A percentile compares a stretch with the other conserved stretches of the same genome.
Evolutionary conservation across 331 rosid species (phyloP).

Genomic region (Quercus phellos): DNA sequence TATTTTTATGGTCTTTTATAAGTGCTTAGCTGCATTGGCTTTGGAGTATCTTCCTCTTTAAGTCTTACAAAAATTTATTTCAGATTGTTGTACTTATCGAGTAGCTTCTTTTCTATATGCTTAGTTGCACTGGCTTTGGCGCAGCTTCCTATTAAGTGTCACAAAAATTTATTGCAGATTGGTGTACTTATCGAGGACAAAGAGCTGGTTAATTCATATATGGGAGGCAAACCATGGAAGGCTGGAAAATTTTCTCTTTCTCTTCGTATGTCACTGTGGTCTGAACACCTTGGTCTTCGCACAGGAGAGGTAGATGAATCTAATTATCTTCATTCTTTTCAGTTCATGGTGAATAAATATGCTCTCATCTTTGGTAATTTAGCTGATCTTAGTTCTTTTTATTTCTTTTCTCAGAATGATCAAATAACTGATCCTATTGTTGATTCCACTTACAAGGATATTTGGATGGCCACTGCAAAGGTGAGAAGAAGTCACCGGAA

Average conservation of each 20-base stretch:
- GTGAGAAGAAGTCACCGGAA: slow-evolving; percentile 28
- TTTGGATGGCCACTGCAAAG: slow-evolving; percentile 96
- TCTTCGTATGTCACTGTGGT: slow-evolving; percentile 85
- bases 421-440: slow-evolving; percentile 70
- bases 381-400: background rate
- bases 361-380: background rate
- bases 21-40: slow-evolving; percentile 15
- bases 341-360: background rate
- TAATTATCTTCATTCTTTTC: background rate
- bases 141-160: slow-evolving; percentile 16
- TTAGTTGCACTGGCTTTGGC: slow-evolving; percentile 8
- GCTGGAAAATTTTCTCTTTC: slow-evolving; percentile 85
- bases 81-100: slow-evolving; percentile 84
- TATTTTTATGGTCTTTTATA: background rate
- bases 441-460: slow-evolving; percentile 82
- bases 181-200: slow-evolving; percentile 84
- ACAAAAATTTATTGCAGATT: slow-evolving; percentile 49
- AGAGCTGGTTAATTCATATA: slow-evolving; percentile 59
- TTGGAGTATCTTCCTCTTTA: slow-evolving; percentile 12
- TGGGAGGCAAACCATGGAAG: slow-evolving; percentile 90
- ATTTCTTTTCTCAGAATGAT: slow-evolving; percentile 45
- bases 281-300: slow-evolving; percentile 86
- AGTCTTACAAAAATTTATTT: slow-evolving; percentile 21
- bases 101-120: slow-evolving; percentile 11
- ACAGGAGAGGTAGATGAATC: slow-evolving; percentile 63